These are phyloP conservation scores for Fraxinus floribunda DNA, from an alignment of 305 asterid species.

Conservation along the genomic window DNA sequence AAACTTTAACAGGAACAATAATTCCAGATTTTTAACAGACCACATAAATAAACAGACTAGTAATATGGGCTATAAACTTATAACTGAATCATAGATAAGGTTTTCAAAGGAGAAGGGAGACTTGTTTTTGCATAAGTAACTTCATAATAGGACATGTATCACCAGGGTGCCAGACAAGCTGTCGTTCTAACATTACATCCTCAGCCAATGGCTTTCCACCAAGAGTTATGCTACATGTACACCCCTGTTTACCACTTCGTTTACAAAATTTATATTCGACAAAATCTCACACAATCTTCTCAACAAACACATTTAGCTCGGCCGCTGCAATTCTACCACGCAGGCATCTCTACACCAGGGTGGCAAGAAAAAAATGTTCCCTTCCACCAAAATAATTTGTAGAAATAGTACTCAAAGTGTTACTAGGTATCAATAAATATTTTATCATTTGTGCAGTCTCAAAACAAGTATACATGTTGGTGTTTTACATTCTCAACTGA, in stretches of 20 bases:
- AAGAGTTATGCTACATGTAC: too few species aligned
- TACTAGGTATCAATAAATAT: neutral
- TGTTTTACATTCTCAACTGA: neutral
- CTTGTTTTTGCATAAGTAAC: neutral
- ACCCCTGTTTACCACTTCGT: too few species aligned
- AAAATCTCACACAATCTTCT: too few species aligned
- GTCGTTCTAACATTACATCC: neutral
- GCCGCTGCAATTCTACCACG: neutral
- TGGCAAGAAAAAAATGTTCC: neutral
- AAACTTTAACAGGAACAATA: conserved; percentile 1
- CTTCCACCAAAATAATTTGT: neutral
- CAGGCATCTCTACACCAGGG: neutral
- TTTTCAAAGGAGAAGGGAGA: neutral
- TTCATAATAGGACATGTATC: neutral
- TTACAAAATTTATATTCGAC: too few species aligned
- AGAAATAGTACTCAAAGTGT: neutral
- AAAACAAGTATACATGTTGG: neutral
- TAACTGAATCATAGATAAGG: neutral
- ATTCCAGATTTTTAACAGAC: neutral
- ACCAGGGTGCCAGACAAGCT: conserved; percentile 3
- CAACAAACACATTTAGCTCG: neutral
- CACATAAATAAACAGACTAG: neutral
- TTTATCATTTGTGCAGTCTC: neutral
- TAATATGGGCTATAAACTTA: neutral
- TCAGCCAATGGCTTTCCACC: neutral